phyloP scores from a whole-genome alignment of 495 filamentous ascomycete species.

The Aspergillus funiculosus region DNA sequence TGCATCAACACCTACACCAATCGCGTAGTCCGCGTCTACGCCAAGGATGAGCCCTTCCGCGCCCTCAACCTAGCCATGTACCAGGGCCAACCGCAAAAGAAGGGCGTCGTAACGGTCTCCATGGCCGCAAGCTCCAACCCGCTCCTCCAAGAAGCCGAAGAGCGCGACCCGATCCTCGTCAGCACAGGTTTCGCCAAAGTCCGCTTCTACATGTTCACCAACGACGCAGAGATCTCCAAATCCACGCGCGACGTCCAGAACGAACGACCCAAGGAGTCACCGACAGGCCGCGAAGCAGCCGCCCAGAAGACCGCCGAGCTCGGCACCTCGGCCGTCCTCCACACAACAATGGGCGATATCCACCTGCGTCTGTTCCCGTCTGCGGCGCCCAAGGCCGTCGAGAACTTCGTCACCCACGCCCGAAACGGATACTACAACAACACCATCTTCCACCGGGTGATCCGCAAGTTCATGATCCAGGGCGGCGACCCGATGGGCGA shows the following conservation, averaged over 20 bases:
- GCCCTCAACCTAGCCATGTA: slow-evolving; percentile 82
- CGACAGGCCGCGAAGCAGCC: slow-evolving; percentile 35
- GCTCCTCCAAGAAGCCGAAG: slow-evolving; percentile 85
- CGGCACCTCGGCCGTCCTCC: slow-evolving; percentile 75
- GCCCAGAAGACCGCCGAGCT: slow-evolving; percentile 59
- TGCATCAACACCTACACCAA: slow-evolving; percentile 95
- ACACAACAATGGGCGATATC: slow-evolving; percentile 93
- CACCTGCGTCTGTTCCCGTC: slow-evolving; percentile 90
- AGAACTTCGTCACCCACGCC: slow-evolving; percentile 94
- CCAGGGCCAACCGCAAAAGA: slow-evolving; percentile 89
- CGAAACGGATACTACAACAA: slow-evolving; percentile 91
- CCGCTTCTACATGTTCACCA: slow-evolving; percentile 98
- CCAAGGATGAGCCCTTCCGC: slow-evolving; percentile 80
- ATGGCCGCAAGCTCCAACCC: slow-evolving; percentile 96
- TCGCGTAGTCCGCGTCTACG: slow-evolving; percentile 79
- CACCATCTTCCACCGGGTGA: slow-evolving; percentile 95
- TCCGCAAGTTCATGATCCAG: slow-evolving; percentile 97
- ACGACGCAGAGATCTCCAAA: slow-evolving; percentile 77
- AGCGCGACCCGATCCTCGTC: slow-evolving; percentile 83
- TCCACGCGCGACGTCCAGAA: slow-evolving; percentile 88
- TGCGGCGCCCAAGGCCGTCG: slow-evolving; percentile 90
- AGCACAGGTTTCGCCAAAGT: slow-evolving; percentile 80
- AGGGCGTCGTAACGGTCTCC: slow-evolving; percentile 85
- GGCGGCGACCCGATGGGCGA: slow-evolving; percentile 90
- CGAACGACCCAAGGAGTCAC: slow-evolving; percentile 65